Base-by-base conservation (phyloP, 148 eudicot genomes). In the Vaccinium darrowii region DNA sequence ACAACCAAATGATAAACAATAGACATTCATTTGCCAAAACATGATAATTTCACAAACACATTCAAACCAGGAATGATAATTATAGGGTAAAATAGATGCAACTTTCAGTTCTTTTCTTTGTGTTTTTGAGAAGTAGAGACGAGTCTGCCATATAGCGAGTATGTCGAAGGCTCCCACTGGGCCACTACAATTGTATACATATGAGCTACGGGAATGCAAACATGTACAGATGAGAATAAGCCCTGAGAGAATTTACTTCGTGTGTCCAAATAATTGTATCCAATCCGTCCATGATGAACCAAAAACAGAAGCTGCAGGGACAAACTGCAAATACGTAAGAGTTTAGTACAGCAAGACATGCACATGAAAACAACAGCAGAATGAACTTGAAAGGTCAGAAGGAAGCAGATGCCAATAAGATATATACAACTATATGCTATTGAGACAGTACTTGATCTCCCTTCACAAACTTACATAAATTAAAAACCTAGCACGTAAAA, bases 211-310 rank as follows among this genome's bases (percentile, higher is more conserved):
- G 74, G 43, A 10, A 27, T 30, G 43, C 39, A 27, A 27, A 30
- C 15, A 27, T 27, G 27, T 69, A 27, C 30, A 27, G 74, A 69
- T 33, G 51, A 36, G 49, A 14, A 72, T 25, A 52, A 50, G 8
- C 58, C n/a, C 21, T 18, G 65, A 6, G 18, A 79, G 14, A 84
- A 84, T 91, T 87, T 93, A 91, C 99, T 93, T 91, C 53, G 93
- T 87, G 51, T 91, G 88, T 65, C 96, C 98, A 91, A 92, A 95
- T 89, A 97, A 76, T 50, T 95, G 91, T 36, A 88, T 95, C 99
- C 99, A 97, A 85, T 95, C 96, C 50, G 33, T 85, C 96, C 95
- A 94, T 57, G 96, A 95, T 83, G 93, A 91, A 82, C 99, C 99
- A 88, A 89, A 95, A 86, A 95, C 93, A 88, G 95, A 89, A 84